A percentile compares a stretch with the other conserved stretches of the same genome.
Conservation (phyloP, 2,329 filamentous ascomycete species). For the Xylaria sp. region DNA sequence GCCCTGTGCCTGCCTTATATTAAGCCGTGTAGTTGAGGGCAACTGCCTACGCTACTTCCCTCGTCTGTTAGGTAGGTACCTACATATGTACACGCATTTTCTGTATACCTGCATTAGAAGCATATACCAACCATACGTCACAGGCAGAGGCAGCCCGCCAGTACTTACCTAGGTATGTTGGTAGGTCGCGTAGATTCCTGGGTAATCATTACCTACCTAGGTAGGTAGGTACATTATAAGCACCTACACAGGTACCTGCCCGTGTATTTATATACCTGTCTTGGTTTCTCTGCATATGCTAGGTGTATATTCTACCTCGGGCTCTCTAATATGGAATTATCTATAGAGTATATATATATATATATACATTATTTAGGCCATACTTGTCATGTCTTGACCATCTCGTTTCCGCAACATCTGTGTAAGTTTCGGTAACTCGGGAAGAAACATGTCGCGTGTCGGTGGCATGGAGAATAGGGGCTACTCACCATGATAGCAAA, state of each 20-base stretch:
- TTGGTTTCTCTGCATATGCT: not conserved
- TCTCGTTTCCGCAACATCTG: not conserved
- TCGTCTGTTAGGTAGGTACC: not conserved
- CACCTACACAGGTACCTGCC: not conserved
- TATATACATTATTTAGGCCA: too few species aligned
- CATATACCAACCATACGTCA: too few species aligned
- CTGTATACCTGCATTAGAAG: too few species aligned
- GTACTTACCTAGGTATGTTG: too few species aligned
- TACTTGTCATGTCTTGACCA: not conserved
- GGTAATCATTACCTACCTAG: not conserved
- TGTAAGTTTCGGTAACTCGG: not conserved
- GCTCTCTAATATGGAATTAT: not conserved
- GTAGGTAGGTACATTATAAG: not conserved
- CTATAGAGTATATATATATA: not conserved
- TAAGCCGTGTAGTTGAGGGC: not conserved
- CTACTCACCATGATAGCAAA: not conserved
- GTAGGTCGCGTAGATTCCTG: not conserved
- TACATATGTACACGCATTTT: too few species aligned
- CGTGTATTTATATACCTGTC: not conserved
- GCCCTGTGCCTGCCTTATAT: not conserved
- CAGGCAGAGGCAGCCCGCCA: too few species aligned
- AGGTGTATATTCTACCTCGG: not conserved
- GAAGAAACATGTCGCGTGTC: not conserved
- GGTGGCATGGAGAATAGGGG: not conserved
- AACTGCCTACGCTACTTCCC: not conserved